Evolutionary conservation across 768 basidiomycete species (phyloP).

Genomic region (Lenzites betulinus): DNA sequence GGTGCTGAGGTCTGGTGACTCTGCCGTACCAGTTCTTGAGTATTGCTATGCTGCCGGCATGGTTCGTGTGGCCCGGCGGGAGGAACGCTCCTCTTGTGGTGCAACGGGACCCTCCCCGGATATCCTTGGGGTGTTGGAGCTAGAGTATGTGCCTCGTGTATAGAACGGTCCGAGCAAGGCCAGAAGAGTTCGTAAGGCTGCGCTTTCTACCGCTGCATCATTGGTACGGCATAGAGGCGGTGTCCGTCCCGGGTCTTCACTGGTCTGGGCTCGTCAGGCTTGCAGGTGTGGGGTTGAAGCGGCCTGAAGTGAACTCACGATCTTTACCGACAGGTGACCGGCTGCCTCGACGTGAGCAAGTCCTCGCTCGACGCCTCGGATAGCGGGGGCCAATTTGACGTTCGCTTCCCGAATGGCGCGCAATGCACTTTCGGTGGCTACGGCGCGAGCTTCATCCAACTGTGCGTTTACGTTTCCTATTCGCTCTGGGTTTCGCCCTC

Average conservation of each 20-base stretch:
- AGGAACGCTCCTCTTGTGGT: not conserved
- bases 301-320: conserved; percentile 5
- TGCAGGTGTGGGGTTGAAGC: not conserved
- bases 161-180: not conserved
- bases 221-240: not conserved
- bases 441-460: conserved; percentile 53
- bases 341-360: conserved; percentile 40
- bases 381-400: conserved; percentile 52
- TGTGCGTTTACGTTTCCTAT: conserved; percentile 35
- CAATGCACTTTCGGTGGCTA: conserved; percentile 53
- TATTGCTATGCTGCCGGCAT: not conserved
- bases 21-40: not conserved
- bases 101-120: not conserved
- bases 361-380: conserved; percentile 36
- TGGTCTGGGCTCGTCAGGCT: not conserved
- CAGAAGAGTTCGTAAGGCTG: not conserved
- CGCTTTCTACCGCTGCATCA: not conserved
- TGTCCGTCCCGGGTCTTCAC: not conserved
- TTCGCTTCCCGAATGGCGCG: conserved; percentile 54
- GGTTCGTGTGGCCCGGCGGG: not conserved
- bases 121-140: conserved; percentile 6
- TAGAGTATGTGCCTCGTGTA: not conserved
- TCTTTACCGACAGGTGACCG: conserved; percentile 36
- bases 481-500: not conserved
- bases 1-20: not conserved